Evolutionary conservation across 345 rosid genomes (phyloP).

Genomic region (Lenwebbia sp.): DNA sequence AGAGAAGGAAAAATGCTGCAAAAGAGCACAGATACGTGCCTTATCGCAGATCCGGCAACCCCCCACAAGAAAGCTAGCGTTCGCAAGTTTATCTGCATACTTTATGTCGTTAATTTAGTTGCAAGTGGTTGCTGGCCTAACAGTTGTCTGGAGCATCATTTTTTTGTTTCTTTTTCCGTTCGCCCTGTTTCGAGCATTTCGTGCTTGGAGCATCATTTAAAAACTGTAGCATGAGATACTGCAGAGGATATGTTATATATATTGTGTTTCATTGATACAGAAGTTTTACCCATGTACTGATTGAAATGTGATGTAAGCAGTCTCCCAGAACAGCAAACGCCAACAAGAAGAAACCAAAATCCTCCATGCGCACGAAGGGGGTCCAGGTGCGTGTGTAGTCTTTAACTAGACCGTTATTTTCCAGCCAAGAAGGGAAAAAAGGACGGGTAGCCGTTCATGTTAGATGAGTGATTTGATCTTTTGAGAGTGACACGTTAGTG

Average conservation of each 20-base stretch:
- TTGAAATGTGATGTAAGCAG: background rate
- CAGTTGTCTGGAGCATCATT: background rate
- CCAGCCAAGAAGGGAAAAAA: background rate
- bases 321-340: background rate
- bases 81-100: background rate
- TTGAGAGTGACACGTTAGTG: background rate
- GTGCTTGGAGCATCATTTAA: background rate
- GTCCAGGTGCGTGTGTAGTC: background rate
- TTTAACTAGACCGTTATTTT: background rate
- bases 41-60: slow-evolving; percentile 39
- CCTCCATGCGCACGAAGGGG: background rate
- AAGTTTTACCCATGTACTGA: background rate
- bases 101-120: background rate
- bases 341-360: background rate
- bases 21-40: slow-evolving; percentile 90
- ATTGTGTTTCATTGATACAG: background rate
- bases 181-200: background rate
- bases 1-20: slow-evolving; percentile 79
- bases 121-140: background rate
- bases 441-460: background rate
- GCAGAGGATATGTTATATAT: background rate
- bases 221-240: background rate
- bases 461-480: background rate
- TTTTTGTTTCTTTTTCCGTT: background rate
- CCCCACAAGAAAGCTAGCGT: slow-evolving; percentile 15